A percentile compares a stretch with the other conserved stretches of the same genome.
Evolutionary conservation across 2,329 filamentous ascomycete species (phyloP).

Genomic region (Cercospora sp.): DNA sequence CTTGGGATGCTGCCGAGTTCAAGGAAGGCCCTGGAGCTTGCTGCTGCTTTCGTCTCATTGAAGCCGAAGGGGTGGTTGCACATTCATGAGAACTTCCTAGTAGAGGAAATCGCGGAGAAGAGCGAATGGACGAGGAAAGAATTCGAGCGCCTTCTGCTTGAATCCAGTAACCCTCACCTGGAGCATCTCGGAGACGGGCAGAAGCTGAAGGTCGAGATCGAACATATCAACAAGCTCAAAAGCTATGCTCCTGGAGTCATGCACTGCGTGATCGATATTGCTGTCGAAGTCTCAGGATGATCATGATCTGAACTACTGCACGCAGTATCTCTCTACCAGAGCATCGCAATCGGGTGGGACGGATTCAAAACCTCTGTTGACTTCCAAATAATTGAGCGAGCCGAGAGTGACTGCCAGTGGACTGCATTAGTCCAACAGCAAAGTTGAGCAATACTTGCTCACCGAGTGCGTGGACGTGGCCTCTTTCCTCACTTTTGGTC

Average conservation of each 20-base stretch:
- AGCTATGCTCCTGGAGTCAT: constrained; percentile 63
- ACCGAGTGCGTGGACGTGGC: neutral
- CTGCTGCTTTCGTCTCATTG: constrained; percentile 51
- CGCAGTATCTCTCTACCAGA: neutral
- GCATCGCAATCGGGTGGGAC: neutral
- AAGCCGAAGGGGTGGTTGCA: constrained; percentile 58
- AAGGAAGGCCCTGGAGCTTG: constrained; percentile 50
- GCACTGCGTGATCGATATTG: constrained; percentile 62
- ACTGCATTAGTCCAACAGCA: neutral
- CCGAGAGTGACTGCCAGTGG: neutral
- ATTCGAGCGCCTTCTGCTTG: constrained; percentile 28
- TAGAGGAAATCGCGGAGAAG: constrained; percentile 49
- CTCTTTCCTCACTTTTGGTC: neutral
- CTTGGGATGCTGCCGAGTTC: constrained; percentile 60
- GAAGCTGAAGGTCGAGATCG: constrained; percentile 31
- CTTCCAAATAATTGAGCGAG: neutral
- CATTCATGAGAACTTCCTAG: constrained; percentile 61
- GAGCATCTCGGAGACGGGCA: constrained; percentile 10
- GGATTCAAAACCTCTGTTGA: neutral
- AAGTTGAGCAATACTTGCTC: neutral
- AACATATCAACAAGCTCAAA: constrained; percentile 56
- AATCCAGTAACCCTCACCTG: constrained; percentile 13
- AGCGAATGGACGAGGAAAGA: constrained; percentile 44
- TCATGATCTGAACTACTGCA: neutral
- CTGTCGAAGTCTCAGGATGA: neutral